A percentile compares a stretch with the other conserved stretches of the same genome.
Evolutionary conservation across 495 filamentous ascomycete species (phyloP).

Genomic region (Penicillium odoratum): DNA sequence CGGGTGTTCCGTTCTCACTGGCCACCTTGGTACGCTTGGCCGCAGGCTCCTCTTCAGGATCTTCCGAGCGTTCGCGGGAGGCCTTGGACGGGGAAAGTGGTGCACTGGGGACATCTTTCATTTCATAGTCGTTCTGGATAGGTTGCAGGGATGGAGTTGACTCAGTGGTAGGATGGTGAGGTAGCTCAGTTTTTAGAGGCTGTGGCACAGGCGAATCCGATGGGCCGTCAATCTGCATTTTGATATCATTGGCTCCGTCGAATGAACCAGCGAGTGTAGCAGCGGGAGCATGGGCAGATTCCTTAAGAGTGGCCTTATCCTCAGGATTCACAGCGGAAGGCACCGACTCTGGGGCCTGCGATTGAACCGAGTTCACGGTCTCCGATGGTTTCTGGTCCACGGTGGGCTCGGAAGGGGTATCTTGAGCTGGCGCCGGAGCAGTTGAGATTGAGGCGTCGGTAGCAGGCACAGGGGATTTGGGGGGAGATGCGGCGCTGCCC

Average conservation of each 20-base stretch:
- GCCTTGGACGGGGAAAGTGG: conserved; percentile 55
- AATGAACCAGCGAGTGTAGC: not conserved
- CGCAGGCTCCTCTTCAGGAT: conserved; percentile 69
- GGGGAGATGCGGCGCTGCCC: conserved; percentile 30
- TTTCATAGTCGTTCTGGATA: conserved; percentile 37
- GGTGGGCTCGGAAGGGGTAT: conserved; percentile 7
- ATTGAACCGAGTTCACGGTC: conserved; percentile 2
- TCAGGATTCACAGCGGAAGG: not conserved
- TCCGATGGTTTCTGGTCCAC: conserved; percentile 9
- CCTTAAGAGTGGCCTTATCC: not conserved
- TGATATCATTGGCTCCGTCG: conserved; percentile 15
- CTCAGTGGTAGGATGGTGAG: conserved; percentile 34
- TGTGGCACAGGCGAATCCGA: conserved; percentile 10
- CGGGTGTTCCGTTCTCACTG: conserved; percentile 28
- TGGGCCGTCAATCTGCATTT: conserved; percentile 22
- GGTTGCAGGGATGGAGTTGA: conserved; percentile 17
- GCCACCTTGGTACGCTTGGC: conserved; percentile 75
- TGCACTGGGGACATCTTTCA: conserved; percentile 40
- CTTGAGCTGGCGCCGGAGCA: conserved; percentile 12
- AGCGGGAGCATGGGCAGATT: not conserved
- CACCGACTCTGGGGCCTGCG: not conserved
- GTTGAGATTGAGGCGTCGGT: conserved; percentile 9
- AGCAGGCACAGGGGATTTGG: conserved; percentile 33
- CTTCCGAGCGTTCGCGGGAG: conserved; percentile 67
- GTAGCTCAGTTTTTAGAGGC: conserved; percentile 34